Base-by-base conservation (phyloP, 108 stramenopile species). In the Fragilariopsis cylindrus region DNA sequence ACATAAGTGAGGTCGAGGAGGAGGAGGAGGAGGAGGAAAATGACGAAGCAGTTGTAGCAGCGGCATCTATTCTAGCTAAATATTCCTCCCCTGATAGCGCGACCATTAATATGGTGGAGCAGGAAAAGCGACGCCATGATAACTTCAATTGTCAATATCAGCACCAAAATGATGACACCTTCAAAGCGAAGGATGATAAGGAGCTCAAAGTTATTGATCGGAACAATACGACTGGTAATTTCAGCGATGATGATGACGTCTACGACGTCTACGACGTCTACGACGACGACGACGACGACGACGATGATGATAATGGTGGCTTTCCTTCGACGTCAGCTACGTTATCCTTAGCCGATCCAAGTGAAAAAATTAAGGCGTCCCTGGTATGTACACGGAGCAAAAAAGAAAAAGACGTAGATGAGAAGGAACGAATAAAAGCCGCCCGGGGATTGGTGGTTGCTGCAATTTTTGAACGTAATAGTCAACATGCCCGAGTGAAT, bases 21-120 rank as follows among this genome's bases (percentile, higher is more conserved):
- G 57, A 15, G 30, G 57, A 57, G 7, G 57, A 57, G 30, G 30
- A 30, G 30, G 58, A 60, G 11, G 56, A 15, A 57, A 21, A 57
- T 15, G 57, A 57, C 57, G 57, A 57, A 57, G 57, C 13, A n/a
- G 7, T 8, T 57, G 30, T n/a, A 21, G 57, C 8, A 8, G 57
- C 57, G 30, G 57, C 57, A 57, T 57, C 57, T 21, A 21, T 57
- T 7, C 57, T 57, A 6, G 57, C 57, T 7, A 57, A 57, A 57
- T 57, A 57, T 21, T 13, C 50, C 50, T 13, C 12, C 50, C 12
- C 9, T 13, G 50, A 52, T 9, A 13, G 13, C 12, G 13, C 12
- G 50, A 9, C 50, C 50, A 52, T 52, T 9, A 13, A 52, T 52
- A 13, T 52, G 50, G 12, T 52, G 50, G 12, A 9, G 13, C 9